Conservation (phyloP, 768 basidiomycete species). For the Chalciporus sphaerocephalus region DNA sequence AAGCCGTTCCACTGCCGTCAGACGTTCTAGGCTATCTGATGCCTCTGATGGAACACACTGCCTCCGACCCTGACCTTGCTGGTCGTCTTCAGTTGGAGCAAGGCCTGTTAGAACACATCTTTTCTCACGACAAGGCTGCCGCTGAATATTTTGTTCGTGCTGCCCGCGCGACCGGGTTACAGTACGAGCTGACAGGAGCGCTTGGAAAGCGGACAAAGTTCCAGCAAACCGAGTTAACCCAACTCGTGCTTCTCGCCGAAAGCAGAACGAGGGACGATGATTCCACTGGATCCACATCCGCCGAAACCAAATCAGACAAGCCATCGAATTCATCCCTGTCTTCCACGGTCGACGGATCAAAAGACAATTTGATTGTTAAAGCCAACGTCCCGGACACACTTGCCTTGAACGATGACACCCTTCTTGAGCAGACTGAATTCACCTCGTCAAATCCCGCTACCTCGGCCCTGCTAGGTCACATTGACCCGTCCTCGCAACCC, state of each 20-base stretch:
- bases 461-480: slow-evolving; percentile 52
- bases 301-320: not conserved
- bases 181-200: slow-evolving; percentile 90
- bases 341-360: slow-evolving; percentile 4
- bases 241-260: slow-evolving; percentile 92
- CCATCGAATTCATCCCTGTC: slow-evolving; percentile 6
- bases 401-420: slow-evolving; percentile 88
- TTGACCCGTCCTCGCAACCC: slow-evolving; percentile 83
- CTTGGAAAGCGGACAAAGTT: slow-evolving; percentile 93
- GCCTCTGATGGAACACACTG: slow-evolving; percentile 38
- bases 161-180: slow-evolving; percentile 68
- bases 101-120: slow-evolving; percentile 74
- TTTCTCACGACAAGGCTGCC: slow-evolving; percentile 72
- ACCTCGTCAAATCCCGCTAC: slow-evolving; percentile 63
- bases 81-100: slow-evolving; percentile 70
- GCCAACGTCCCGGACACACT: slow-evolving; percentile 69
- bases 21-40: slow-evolving; percentile 39
- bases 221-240: slow-evolving; percentile 78
- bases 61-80: slow-evolving; percentile 56
- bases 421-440: slow-evolving; percentile 91
- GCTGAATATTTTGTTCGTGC: slow-evolving; percentile 75
- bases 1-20: slow-evolving; percentile 60
- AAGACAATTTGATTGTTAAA: not conserved
- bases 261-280: slow-evolving; percentile 48
- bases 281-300: slow-evolving; percentile 7